These are phyloP conservation scores for Vitis hybrid DNA, from an alignment of 177 flowering plant species.

Conservation along the genomic window DNA sequence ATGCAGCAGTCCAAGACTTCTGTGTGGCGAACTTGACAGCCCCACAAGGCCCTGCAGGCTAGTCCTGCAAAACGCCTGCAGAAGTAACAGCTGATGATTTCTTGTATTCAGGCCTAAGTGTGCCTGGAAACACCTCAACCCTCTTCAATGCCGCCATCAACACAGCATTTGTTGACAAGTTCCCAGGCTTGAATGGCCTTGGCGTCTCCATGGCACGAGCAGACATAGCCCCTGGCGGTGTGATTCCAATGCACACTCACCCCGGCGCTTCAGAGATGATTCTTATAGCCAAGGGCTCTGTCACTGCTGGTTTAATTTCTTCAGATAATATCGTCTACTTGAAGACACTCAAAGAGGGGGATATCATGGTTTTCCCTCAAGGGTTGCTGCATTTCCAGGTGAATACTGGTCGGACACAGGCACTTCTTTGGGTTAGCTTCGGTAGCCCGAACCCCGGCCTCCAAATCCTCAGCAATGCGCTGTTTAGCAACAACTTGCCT, in stretches of 20 bases:
- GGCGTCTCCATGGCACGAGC: constrained; percentile 40
- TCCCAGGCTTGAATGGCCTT: constrained; percentile 44
- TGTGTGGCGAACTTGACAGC: constrained; percentile 32
- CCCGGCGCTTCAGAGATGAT: constrained; percentile 35
- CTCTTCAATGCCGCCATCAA: constrained; percentile 43
- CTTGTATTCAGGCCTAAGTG: constrained; percentile 28
- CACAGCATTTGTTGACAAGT: constrained; percentile 39
- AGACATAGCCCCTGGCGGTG: constrained; percentile 38
- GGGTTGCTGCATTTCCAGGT: too few species aligned
- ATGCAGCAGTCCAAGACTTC: constrained; percentile 36
- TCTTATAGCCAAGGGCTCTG: constrained; percentile 27
- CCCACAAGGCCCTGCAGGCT: constrained; percentile 35
- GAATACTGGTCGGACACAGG: too few species aligned
- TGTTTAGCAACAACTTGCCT: too few species aligned
- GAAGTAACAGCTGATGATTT: constrained; percentile 31
- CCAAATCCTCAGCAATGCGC: too few species aligned
- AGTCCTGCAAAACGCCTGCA: constrained; percentile 26
- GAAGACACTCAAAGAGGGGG: constrained; percentile 36
- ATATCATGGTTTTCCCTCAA: constrained; percentile 21
- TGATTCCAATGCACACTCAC: constrained; percentile 53
- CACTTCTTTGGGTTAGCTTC: too few species aligned
- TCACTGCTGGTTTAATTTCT: constrained; percentile 38
- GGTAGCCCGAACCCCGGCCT: too few species aligned
- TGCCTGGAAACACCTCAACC: constrained; percentile 43
- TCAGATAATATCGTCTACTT: constrained; percentile 28